phyloP scores from a whole-genome alignment of 2,329 filamentous ascomycete species.

The Hymenoscyphus occultus region DNA sequence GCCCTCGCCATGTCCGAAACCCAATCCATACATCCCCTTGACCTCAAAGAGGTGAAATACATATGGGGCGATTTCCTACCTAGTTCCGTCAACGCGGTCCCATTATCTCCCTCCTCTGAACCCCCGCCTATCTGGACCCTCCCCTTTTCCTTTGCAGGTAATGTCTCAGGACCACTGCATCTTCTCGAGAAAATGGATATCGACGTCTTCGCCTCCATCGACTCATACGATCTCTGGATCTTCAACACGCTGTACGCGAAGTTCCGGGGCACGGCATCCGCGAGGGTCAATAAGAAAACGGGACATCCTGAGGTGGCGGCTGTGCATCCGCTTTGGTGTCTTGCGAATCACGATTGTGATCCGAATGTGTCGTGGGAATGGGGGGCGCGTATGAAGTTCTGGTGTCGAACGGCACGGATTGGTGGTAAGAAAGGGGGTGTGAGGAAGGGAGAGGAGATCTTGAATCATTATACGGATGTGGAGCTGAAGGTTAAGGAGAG shows the following conservation, averaged over 20 bases:
- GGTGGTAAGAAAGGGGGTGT: conserved; percentile 59
- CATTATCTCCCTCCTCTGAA: conserved; percentile 51
- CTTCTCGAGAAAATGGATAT: conserved; percentile 82
- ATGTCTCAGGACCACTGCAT: conserved; percentile 71
- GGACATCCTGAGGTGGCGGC: conserved; percentile 87
- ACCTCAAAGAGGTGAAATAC: conserved; percentile 63
- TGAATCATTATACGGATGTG: conserved; percentile 94
- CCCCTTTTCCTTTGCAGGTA: conserved; percentile 75
- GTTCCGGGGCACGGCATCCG: conserved; percentile 88
- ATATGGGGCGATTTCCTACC: conserved; percentile 68
- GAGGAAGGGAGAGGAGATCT: conserved; percentile 74
- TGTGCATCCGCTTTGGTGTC: conserved; percentile 92
- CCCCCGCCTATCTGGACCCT: conserved; percentile 64
- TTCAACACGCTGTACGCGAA: conserved; percentile 91
- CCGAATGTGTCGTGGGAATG: conserved; percentile 96
- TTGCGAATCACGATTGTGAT: conserved; percentile 94
- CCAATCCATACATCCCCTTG: conserved; percentile 59
- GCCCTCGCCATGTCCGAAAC: conserved; percentile 61
- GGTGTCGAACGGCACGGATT: conserved; percentile 57
- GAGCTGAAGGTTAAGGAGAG: conserved; percentile 72
- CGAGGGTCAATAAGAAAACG: conserved; percentile 70
- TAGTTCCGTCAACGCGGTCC: conserved; percentile 50
- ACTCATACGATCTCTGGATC: conserved; percentile 71
- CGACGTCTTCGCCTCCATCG: conserved; percentile 63
- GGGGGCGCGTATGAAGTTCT: conserved; percentile 73